Evolutionary conservation across 2,329 filamentous ascomycete species (phyloP).

Genomic region (Epichloe amarillans): DNA sequence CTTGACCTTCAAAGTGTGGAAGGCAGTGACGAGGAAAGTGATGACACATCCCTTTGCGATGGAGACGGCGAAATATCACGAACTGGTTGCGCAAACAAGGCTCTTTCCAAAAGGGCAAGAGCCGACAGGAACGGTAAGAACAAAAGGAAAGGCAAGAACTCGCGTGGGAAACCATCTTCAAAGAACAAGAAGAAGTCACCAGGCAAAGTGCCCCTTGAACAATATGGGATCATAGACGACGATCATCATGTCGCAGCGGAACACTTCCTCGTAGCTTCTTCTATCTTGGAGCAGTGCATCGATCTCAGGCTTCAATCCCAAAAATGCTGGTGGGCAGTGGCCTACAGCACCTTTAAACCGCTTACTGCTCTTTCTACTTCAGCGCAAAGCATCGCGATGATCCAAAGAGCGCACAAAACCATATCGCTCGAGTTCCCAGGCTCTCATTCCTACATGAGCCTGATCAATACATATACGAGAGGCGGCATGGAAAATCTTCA

Average conservation of each 20-base stretch:
- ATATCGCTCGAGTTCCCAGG: conserved; percentile 34
- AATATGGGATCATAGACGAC: conserved; percentile 12
- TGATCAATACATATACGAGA: conserved; percentile 27
- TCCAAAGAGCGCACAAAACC: conserved; percentile 22
- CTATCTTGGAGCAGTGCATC: conserved; percentile 23
- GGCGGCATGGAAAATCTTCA: conserved; percentile 20
- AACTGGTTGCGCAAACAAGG: not conserved
- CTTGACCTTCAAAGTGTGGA: not conserved
- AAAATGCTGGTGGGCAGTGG: conserved; percentile 9
- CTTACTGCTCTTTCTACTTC: not conserved
- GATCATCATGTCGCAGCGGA: conserved; percentile 15
- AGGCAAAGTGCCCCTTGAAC: conserved; percentile 7
- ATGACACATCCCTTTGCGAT: not conserved
- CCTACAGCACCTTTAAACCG: not conserved
- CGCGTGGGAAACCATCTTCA: not conserved
- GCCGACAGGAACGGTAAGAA: not conserved
- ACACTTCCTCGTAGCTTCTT: conserved; percentile 30
- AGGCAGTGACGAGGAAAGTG: not conserved
- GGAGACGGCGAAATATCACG: not conserved
- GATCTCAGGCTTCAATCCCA: conserved; percentile 21
- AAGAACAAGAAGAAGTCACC: not conserved
- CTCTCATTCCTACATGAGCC: conserved; percentile 27
- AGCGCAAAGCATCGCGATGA: conserved; percentile 14
- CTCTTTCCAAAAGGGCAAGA: not conserved
- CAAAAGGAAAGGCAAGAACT: not conserved